Base-by-base conservation (phyloP, 345 rosid species). In the Salix caprea region DNA sequence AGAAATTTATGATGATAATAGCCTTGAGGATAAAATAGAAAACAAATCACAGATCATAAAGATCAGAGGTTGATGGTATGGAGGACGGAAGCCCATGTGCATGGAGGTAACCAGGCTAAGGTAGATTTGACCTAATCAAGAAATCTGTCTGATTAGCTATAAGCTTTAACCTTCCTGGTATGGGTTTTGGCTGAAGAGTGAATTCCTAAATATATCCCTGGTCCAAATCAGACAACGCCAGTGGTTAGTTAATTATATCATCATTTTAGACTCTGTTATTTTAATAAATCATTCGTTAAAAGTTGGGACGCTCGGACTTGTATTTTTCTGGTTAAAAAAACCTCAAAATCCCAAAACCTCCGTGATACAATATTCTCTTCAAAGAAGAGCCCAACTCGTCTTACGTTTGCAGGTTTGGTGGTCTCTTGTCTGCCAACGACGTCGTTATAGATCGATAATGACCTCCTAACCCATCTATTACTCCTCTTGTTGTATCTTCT, bases 291-390 rank as follows among this genome's bases (percentile, higher is more conserved):
- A 21, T 58, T 13, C 1, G 13, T n/a, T 23, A n/a, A 23, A 9
- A 7, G 61, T n/a, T n/a, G 15, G 7, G 23, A 3, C n/a, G 2
- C 34, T 24, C 0, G 39, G 72, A 44, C 56, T 69, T 24, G 36
- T 14, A 26, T 42, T 58, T 58, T 58, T n/a, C 23, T 69, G 34
- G 30, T 24, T 40, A 44, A 30, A 40, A 4, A 16, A 42, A 46
- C 12, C 4, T 69, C 48, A 69, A 44, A 69, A 42, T 11, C 58
- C 60, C 23, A 23, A 4, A 56, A 36, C 40, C 39, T 46, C 73
- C 74, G 66, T 71, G 46, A 50, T 54, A n/a, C 44, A n/a, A 71
- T 56, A 71, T 56, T 71, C 48, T 18, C 46, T 50, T 71, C 64
- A 12, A 9, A 56, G 46, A 36, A 71, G 62, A 52, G 13, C 4